Evolutionary conservation across 2,329 filamentous ascomycete genomes (phyloP).

Genomic region (Xylariomycetidae sp.): DNA sequence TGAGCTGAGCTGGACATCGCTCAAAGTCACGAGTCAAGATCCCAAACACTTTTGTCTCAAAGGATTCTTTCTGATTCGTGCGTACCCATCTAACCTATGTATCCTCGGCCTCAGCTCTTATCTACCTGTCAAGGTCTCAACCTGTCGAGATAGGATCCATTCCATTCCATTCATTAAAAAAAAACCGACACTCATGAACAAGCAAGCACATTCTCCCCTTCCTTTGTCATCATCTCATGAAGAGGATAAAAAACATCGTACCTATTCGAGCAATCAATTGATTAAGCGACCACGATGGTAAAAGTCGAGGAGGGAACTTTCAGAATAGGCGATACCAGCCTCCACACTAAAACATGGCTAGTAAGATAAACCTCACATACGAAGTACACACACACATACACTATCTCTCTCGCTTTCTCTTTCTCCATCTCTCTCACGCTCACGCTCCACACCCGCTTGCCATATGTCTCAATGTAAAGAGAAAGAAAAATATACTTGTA

Average conservation of each 20-base stretch:
- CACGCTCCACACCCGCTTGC: conserved; percentile 30
- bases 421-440: too few species aligned
- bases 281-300: conserved; percentile 29
- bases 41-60: not conserved
- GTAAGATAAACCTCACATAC: too few species aligned
- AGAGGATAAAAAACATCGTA: too few species aligned
- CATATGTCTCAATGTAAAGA: not conserved
- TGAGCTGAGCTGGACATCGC: too few species aligned
- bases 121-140: too few species aligned
- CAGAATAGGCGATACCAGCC: conserved; percentile 36
- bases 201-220: not conserved
- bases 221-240: not conserved
- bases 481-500: not conserved
- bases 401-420: too few species aligned
- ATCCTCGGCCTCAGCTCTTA: too few species aligned
- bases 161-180: not conserved
- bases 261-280: not conserved
- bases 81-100: too few species aligned
- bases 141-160: not conserved
- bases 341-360: conserved; percentile 56
- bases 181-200: not conserved
- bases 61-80: not conserved
- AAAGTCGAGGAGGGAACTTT: conserved; percentile 47
- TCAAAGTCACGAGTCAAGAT: too few species aligned
- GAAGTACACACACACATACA: too few species aligned